Evolutionary conservation across 805 yeast genomes (phyloP).

Genomic region (Starmerella vitae): DNA sequence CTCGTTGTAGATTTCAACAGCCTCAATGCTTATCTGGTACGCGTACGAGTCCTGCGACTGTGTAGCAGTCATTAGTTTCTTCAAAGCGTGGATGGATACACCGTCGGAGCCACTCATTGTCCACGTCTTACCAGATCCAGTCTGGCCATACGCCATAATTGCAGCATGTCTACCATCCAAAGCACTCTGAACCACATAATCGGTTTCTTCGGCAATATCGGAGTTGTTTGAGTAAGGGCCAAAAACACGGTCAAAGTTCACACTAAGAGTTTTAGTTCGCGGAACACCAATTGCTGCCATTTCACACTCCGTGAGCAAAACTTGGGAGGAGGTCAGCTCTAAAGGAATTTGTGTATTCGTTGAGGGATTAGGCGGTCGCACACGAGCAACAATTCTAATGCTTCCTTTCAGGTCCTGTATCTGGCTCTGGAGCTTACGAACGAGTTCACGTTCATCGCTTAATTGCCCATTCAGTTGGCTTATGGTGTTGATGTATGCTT

Average conservation of each 20-base stretch:
- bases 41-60: constrained; percentile 32
- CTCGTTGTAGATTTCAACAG: constrained; percentile 84
- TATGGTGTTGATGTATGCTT: no score
- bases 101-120: constrained; percentile 79
- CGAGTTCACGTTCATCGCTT: constrained; percentile 6
- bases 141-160: constrained; percentile 93
- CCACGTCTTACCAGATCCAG: constrained; percentile 87
- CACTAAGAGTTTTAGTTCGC: constrained; percentile 27
- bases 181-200: constrained; percentile 73
- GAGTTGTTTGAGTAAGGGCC: constrained; percentile 38
- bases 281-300: constrained; percentile 2
- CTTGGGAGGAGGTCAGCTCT: neutral
- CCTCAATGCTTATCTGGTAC: constrained; percentile 45
- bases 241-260: constrained; percentile 67
- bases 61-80: constrained; percentile 50
- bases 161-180: constrained; percentile 85
- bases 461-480: no score
- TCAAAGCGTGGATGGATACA: constrained; percentile 63
- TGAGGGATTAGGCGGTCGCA: constrained; percentile 40
- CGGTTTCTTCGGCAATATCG: constrained; percentile 67
- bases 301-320: constrained; percentile 3
- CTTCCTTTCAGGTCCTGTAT: constrained; percentile 84
- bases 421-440: constrained; percentile 56
- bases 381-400: constrained; percentile 77
- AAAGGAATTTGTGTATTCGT: constrained; percentile 13